phyloP scores from a whole-genome alignment of 768 basidiomycete species.

The Sporobolomyces pararoseus region DNA sequence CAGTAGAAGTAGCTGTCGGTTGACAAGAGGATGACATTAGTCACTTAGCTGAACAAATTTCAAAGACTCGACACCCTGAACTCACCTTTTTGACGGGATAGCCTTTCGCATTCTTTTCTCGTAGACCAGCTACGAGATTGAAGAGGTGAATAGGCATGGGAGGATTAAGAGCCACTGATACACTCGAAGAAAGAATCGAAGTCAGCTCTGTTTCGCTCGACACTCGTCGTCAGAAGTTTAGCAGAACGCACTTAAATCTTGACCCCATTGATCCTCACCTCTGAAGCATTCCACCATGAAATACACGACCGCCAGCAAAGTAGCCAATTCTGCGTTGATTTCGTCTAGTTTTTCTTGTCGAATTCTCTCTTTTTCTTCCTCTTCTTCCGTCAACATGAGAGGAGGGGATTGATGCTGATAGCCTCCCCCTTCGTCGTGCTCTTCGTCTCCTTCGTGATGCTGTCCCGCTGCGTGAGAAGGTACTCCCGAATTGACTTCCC shows the following conservation, averaged over 20 bases:
- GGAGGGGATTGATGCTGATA: background rate
- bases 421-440: slow-evolving; percentile 6
- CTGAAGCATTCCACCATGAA: slow-evolving; percentile 91
- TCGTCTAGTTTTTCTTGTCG: slow-evolving; percentile 79
- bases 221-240: background rate
- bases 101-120: slow-evolving; percentile 88
- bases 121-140: slow-evolving; percentile 78
- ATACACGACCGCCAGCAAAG: slow-evolving; percentile 92
- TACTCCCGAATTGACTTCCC: slow-evolving; percentile 32
- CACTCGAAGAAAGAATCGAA: too few species aligned
- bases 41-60: background rate
- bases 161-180: slow-evolving; percentile 85
- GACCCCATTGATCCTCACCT: slow-evolving; percentile 88
- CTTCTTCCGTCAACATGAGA: slow-evolving; percentile 15
- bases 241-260: slow-evolving; percentile 78
- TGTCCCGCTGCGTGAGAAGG: background rate
- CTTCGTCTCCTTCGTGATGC: background rate
- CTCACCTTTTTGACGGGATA: slow-evolving; percentile 94
- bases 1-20: slow-evolving; percentile 72
- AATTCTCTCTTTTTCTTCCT: slow-evolving; percentile 51
- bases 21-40: too few species aligned
- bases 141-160: slow-evolving; percentile 90
- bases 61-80: background rate
- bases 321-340: slow-evolving; percentile 82
- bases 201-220: background rate